phyloP scores from a whole-genome alignment of 805 yeast species.

The Kluyveromyces dobzhanskii region DNA sequence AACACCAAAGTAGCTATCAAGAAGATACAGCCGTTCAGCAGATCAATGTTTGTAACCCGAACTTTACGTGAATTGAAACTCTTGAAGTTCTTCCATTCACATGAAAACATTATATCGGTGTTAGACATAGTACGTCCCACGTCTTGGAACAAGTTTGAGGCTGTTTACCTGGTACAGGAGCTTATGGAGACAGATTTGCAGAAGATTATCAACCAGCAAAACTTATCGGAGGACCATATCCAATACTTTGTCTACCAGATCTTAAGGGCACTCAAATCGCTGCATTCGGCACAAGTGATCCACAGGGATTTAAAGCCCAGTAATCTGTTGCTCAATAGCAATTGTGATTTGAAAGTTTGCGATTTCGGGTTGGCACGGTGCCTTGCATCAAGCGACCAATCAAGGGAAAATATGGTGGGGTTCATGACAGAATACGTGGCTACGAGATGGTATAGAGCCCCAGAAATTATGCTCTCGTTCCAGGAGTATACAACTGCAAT shows the following conservation, averaged over 20 bases:
- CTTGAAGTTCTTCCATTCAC: conserved; percentile 53
- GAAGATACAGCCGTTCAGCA: conserved; percentile 63
- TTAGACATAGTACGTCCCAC: conserved; percentile 59
- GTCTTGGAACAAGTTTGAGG: conserved; percentile 51
- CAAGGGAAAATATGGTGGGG: conserved; percentile 41
- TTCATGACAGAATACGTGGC: conserved; percentile 76
- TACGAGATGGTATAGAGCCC: conserved; percentile 80
- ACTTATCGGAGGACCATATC: conserved; percentile 55
- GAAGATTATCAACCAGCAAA: conserved; percentile 48
- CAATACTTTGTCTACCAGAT: conserved; percentile 67
- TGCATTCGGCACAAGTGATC: conserved; percentile 65
- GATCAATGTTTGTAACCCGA: conserved; percentile 56
- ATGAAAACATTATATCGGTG: conserved; percentile 64
- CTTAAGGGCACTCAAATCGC: conserved; percentile 57
- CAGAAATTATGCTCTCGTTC: conserved; percentile 70
- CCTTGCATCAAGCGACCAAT: conserved; percentile 32
- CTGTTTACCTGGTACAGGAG: conserved; percentile 70
- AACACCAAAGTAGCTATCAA: conserved; percentile 66
- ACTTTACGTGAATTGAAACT: conserved; percentile 65
- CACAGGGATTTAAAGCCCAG: conserved; percentile 76
- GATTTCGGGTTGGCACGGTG: conserved; percentile 71
- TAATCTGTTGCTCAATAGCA: conserved; percentile 54
- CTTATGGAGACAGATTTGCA: conserved; percentile 71
- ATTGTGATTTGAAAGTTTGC: conserved; percentile 70
- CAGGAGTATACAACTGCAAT: conserved; percentile 69